phyloP scores from a whole-genome alignment of 116 monocot species.

The Cymodocea nodosa region DNA sequence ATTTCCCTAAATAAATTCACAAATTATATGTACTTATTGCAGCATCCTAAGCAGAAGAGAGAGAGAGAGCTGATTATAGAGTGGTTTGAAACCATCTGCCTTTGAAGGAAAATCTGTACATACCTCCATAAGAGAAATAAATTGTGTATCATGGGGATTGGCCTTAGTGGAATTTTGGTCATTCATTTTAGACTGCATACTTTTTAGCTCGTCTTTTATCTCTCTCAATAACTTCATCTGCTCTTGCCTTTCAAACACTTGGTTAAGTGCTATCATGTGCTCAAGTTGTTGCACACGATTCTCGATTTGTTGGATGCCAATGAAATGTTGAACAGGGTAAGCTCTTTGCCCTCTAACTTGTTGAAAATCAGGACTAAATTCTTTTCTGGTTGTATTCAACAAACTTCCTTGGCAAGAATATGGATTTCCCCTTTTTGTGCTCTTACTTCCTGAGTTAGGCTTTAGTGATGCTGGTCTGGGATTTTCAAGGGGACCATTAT shows the following conservation, averaged over 20 bases:
- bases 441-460: not conserved
- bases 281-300: conserved; percentile 31
- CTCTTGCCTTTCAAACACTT: conserved; percentile 17
- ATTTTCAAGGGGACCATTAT: not conserved
- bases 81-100: not conserved
- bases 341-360: not conserved
- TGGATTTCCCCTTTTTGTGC: not conserved
- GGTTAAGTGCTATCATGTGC: conserved; percentile 13
- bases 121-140: conserved; percentile 59
- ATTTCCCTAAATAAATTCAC: not conserved
- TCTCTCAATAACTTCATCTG: conserved; percentile 37
- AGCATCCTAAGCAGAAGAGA: not conserved
- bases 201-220: conserved; percentile 38
- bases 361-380: not conserved
- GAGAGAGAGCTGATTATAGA: not conserved
- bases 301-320: conserved; percentile 27
- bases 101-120: not conserved
- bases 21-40: not conserved
- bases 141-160: conserved; percentile 11
- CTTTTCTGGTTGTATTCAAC: not conserved
- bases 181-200: conserved; percentile 22
- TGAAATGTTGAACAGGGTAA: conserved; percentile 2
- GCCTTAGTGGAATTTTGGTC: conserved; percentile 11
- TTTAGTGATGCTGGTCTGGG: not conserved
- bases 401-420: not conserved